phyloP scores from a whole-genome alignment of 495 filamentous ascomycete genomes.

The Penicillium ochrochloron region DNA sequence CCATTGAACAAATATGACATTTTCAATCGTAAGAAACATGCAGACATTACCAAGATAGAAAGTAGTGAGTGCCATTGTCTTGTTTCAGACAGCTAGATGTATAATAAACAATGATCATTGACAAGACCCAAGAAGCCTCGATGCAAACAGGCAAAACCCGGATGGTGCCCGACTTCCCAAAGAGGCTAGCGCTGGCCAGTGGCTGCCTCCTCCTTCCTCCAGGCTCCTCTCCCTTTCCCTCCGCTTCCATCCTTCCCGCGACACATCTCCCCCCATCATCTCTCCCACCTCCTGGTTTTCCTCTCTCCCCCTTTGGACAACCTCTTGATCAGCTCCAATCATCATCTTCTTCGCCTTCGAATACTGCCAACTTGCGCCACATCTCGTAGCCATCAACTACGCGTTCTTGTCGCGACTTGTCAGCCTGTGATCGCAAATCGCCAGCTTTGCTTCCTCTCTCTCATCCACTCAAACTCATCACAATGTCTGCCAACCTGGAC shows the following conservation, averaged over 20 bases:
- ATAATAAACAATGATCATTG: neutral
- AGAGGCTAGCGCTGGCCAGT: slow-evolving; percentile 10
- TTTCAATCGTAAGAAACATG: neutral
- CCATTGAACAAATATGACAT: neutral
- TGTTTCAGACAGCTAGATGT: neutral
- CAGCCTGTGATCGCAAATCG: slow-evolving; percentile 20
- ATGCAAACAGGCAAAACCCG: slow-evolving; percentile 28
- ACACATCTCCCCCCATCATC: slow-evolving; percentile 16
- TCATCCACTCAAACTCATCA: slow-evolving; percentile 16
- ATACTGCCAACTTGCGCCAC: slow-evolving; percentile 16
- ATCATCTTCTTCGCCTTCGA: slow-evolving; percentile 16
- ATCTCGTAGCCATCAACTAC: slow-evolving; percentile 18
- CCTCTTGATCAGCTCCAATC: slow-evolving; percentile 3
- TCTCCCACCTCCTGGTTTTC: slow-evolving; percentile 16
- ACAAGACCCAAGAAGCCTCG: neutral
- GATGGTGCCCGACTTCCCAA: slow-evolving; percentile 20
- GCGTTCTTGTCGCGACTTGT: slow-evolving; percentile 22
- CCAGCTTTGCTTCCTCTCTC: slow-evolving; percentile 25
- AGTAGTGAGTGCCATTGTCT: neutral
- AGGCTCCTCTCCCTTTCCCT: slow-evolving; percentile 19
- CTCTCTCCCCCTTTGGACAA: neutral
- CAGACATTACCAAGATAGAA: neutral
- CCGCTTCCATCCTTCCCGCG: slow-evolving; percentile 22
- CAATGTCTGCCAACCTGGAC: slow-evolving; percentile 92
- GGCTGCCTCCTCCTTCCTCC: slow-evolving; percentile 14